Evolutionary conservation across 495 filamentous ascomycete species (phyloP).

Genomic region (Cudoniella acicularis): DNA sequence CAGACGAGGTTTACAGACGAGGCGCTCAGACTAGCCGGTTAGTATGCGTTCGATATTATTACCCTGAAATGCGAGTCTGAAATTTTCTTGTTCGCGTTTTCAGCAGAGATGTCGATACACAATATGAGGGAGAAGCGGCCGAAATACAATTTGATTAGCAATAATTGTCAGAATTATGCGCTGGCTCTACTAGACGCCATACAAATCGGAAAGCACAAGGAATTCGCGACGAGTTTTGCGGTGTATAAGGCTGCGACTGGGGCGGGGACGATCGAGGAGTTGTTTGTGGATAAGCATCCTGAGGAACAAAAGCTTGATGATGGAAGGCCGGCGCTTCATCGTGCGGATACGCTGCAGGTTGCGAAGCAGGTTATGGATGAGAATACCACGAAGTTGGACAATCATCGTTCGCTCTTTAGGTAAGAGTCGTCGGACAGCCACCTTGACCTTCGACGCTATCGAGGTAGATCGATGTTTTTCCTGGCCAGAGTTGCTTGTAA

Average conservation of each 20-base stretch:
- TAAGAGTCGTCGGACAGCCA: background rate
- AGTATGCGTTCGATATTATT: constrained; percentile 14
- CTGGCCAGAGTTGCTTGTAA: too few relatives aligned
- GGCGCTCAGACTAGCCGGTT: constrained; percentile 38
- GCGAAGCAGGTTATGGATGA: constrained; percentile 39
- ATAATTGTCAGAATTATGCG: constrained; percentile 48
- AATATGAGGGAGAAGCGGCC: constrained; percentile 36
- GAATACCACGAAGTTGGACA: constrained; percentile 39
- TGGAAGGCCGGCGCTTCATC: constrained; percentile 7
- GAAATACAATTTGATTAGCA: constrained; percentile 43
- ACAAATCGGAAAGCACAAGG: constrained; percentile 32
- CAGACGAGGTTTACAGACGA: constrained; percentile 44
- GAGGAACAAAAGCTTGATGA: constrained; percentile 25
- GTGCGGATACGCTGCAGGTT: constrained; percentile 26
- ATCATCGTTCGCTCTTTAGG: constrained; percentile 21
- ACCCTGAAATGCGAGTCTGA: constrained; percentile 2
- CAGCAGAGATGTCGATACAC: constrained; percentile 40
- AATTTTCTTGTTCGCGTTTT: background rate
- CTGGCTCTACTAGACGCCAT: constrained; percentile 40
- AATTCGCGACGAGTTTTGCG: constrained; percentile 40
- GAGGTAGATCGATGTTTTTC: too few relatives aligned
- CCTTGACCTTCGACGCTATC: too few relatives aligned
- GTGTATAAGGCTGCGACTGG: constrained; percentile 39
- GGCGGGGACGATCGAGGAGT: constrained; percentile 32
- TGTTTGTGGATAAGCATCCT: constrained; percentile 32